Evolutionary conservation across 2,329 filamentous ascomycete species (phyloP).

Genomic region (Apiospora rasikravindrae): DNA sequence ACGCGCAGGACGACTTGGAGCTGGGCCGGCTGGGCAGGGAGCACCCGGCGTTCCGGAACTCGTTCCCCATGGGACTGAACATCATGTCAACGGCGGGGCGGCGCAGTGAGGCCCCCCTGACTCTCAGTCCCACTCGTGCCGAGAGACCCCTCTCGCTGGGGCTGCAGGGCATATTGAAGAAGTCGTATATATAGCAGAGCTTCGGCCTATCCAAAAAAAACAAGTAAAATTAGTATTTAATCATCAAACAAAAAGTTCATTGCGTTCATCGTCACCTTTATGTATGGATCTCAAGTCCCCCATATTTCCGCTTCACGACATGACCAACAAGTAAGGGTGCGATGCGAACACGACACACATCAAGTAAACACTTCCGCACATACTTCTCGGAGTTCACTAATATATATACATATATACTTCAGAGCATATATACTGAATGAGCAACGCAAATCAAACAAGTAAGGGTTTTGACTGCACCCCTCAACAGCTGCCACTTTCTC

Average conservation of each 20-base stretch:
- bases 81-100: not conserved
- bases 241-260: not conserved
- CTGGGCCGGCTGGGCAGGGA: not conserved
- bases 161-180: not conserved
- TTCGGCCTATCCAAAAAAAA: not conserved
- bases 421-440: not conserved
- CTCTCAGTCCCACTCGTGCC: not conserved
- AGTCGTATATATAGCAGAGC: not conserved
- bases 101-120: not conserved
- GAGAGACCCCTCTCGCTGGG: not conserved
- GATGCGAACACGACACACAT: not conserved
- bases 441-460: not conserved
- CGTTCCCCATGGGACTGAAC: conserved; percentile 1
- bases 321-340: not conserved
- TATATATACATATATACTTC: not conserved
- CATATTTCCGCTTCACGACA: not conserved
- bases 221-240: conserved; percentile 9
- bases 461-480: not conserved
- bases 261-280: not conserved
- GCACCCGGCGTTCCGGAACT: not conserved
- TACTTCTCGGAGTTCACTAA: not conserved
- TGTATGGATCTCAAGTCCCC: not conserved
- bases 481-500: not conserved
- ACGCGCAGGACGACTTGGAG: conserved; percentile 8
- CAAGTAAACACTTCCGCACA: not conserved